phyloP scores from a whole-genome alignment of 139 green algal genomes.

The Chlamydomonas sp. region DNA sequence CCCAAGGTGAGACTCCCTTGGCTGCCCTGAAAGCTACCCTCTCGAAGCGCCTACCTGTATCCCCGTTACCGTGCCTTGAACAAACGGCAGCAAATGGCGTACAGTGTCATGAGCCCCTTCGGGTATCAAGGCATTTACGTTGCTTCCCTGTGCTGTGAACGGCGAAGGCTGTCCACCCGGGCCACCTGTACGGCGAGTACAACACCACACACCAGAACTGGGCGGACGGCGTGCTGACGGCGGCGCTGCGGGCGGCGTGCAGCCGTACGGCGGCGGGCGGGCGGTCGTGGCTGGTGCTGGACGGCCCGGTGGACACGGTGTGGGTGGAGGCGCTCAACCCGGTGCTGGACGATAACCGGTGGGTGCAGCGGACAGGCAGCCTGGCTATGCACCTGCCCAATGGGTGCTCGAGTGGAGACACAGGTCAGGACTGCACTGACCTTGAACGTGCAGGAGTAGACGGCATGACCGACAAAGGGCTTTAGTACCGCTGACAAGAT shows the following conservation, averaged over 20 bases:
- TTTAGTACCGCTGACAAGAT: too few relatives aligned
- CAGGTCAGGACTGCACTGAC: too few relatives aligned
- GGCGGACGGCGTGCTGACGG: constrained; percentile 77
- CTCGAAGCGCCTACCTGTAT: too few relatives aligned
- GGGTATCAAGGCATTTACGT: too few relatives aligned
- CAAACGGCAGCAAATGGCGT: too few relatives aligned
- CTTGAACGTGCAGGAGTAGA: too few relatives aligned
- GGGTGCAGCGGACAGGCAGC: background rate
- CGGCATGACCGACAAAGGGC: too few relatives aligned
- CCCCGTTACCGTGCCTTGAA: too few relatives aligned
- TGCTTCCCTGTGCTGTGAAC: background rate
- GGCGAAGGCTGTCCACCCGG: constrained; percentile 55
- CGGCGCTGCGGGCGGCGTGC: constrained; percentile 49
- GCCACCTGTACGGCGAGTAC: constrained; percentile 76
- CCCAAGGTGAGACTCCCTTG: constrained; percentile 27
- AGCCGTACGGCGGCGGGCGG: constrained; percentile 23
- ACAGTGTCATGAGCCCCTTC: too few relatives aligned
- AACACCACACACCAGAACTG: constrained; percentile 73
- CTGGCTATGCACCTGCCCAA: too few relatives aligned
- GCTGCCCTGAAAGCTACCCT: too few relatives aligned
- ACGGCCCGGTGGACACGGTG: constrained; percentile 65
- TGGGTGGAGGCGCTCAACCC: constrained; percentile 77
- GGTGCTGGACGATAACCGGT: constrained; percentile 77
- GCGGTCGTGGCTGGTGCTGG: constrained; percentile 57
- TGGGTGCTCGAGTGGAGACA: too few relatives aligned